These are phyloP conservation scores for Teratosphaeriaceae sp. DNA, from an alignment of 2,329 filamentous ascomycete genomes.

Conservation along the genomic window DNA sequence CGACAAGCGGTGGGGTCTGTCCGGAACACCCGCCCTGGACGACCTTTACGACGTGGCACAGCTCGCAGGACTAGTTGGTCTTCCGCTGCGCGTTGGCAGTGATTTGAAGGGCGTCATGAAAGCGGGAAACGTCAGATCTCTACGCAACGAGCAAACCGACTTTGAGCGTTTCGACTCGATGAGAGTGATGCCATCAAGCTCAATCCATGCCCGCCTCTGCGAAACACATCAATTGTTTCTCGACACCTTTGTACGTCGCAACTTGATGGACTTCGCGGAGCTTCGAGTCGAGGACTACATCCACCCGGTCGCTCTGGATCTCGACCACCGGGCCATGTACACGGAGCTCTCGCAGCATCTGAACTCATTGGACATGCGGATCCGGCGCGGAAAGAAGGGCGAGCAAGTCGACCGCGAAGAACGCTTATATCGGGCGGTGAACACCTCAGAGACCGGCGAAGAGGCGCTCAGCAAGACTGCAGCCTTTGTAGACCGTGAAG, in stretches of 20 bases:
- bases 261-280: conserved; percentile 29
- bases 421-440: conserved; percentile 41
- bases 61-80: conserved; percentile 50
- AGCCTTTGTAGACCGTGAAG: conserved; percentile 24
- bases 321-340: conserved; percentile 48
- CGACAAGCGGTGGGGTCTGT: conserved; percentile 54
- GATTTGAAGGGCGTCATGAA: conserved; percentile 40
- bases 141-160: conserved; percentile 39
- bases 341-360: conserved; percentile 50
- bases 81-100: conserved; percentile 50
- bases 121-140: conserved; percentile 38
- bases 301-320: conserved; percentile 36
- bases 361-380: conserved; percentile 44
- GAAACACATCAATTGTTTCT: conserved; percentile 50
- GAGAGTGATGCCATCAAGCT: conserved; percentile 41
- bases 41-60: conserved; percentile 54
- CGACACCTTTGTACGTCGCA: conserved; percentile 44
- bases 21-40: conserved; percentile 53
- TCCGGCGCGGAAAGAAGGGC: conserved; percentile 32
- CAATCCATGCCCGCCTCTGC: conserved; percentile 48
- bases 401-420: conserved; percentile 30
- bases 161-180: conserved; percentile 53
- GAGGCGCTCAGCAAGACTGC: conserved; percentile 47
- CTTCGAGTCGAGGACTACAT: conserved; percentile 42
- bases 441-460: conserved; percentile 41